Conservation (phyloP, 2,329 filamentous ascomycete species). For the Cercospora nicotianae region DNA sequence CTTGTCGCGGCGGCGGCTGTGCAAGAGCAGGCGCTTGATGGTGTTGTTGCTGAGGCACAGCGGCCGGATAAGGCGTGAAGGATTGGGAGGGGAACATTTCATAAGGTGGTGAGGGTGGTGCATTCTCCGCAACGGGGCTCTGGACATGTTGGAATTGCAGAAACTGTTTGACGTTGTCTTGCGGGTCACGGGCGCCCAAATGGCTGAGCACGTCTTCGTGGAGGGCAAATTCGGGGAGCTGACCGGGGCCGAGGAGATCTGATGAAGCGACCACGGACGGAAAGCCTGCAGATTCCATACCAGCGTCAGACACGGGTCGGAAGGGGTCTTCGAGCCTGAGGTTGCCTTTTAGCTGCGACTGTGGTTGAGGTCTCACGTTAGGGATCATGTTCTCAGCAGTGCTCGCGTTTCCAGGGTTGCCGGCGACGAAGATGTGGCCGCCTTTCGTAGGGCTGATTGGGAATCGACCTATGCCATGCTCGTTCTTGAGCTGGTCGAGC, state of each 20-base stretch:
- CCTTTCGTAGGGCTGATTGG: conserved; percentile 64
- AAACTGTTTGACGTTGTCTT: conserved; percentile 92
- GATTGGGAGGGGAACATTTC: conserved; percentile 31
- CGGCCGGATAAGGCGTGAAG: conserved; percentile 31
- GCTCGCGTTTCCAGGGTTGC: conserved; percentile 74
- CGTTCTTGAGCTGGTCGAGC: conserved; percentile 71
- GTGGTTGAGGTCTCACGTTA: conserved; percentile 45
- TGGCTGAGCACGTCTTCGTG: conserved; percentile 71
- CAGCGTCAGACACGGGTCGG: conserved; percentile 69
- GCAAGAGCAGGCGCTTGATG: conserved; percentile 35
- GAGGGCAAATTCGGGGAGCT: conserved; percentile 64
- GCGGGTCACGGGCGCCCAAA: conserved; percentile 73
- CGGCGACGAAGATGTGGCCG: conserved; percentile 73
- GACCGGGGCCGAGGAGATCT: conserved; percentile 75
- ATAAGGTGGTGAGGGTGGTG: conserved; percentile 65
- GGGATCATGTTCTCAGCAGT: conserved; percentile 58
- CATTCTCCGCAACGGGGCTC: conserved; percentile 50
- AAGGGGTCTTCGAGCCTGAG: conserved; percentile 37
- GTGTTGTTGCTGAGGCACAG: conserved; percentile 22
- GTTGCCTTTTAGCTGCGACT: conserved; percentile 26
- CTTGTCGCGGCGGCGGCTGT: conserved; percentile 38
- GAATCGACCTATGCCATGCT: conserved; percentile 55
- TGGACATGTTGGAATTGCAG: conserved; percentile 76
- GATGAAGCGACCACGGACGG: conserved; percentile 89
- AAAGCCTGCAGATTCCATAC: conserved; percentile 16